These are phyloP conservation scores for Botrytis aclada DNA, from an alignment of 2,329 filamentous ascomycete genomes.

Conservation along the genomic window DNA sequence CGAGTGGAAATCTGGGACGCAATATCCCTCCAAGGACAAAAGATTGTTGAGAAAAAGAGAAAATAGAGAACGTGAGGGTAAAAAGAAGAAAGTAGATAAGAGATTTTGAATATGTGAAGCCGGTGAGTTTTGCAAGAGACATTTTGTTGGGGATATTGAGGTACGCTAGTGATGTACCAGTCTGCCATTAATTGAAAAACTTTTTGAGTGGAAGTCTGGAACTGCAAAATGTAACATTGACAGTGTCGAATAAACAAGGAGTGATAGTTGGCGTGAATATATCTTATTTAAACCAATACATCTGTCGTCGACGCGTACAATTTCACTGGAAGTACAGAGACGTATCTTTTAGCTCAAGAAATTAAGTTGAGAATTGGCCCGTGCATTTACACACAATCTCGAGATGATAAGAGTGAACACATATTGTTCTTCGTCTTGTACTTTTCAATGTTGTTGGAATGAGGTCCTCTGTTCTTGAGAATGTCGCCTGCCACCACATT, in stretches of 20 bases:
- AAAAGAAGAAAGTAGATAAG: not conserved
- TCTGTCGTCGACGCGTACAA: not conserved
- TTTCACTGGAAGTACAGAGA: not conserved
- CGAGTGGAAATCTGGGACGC: not conserved
- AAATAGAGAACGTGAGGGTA: slow-evolving; percentile 1
- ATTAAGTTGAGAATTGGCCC: not conserved
- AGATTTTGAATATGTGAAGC: not conserved
- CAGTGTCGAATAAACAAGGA: not conserved
- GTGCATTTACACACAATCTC: not conserved
- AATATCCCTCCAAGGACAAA: not conserved
- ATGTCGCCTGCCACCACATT: not conserved
- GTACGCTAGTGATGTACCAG: not conserved
- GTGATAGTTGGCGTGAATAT: not conserved
- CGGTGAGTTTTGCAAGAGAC: slow-evolving; percentile 1
- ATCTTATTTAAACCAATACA: not conserved
- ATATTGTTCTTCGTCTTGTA: not conserved
- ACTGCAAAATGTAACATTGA: not conserved
- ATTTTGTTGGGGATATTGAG: not conserved
- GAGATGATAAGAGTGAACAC: not conserved
- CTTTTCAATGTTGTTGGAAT: not conserved
- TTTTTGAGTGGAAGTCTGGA: too few relatives aligned
- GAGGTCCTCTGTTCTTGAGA: not conserved
- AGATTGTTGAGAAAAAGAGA: not conserved
- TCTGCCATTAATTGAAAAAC: not conserved
- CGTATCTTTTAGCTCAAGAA: not conserved